Conservation (phyloP, 1,284 basidiomycete species). For the Heterobasidion annosum region DNA sequence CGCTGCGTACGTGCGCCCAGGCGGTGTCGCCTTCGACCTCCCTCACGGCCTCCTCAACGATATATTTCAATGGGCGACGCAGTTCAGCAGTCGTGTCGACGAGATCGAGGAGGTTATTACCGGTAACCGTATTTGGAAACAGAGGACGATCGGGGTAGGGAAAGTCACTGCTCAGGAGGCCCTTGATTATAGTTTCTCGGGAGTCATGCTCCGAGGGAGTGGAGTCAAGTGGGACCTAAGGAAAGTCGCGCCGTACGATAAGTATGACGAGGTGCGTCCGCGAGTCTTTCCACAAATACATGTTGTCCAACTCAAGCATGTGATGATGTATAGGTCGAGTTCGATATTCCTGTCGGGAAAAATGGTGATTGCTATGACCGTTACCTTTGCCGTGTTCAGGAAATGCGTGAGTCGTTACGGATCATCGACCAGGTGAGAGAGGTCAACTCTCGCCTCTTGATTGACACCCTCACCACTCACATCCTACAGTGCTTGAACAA, state of each 20-base stretch:
- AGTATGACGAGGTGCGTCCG: slow-evolving; percentile 78
- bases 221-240: slow-evolving; percentile 95
- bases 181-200: slow-evolving; percentile 89
- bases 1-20: slow-evolving; percentile 96
- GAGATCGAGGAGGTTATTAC: slow-evolving; percentile 98
- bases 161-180: slow-evolving; percentile 90
- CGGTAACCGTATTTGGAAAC: slow-evolving; percentile 97
- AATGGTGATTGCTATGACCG: slow-evolving; percentile 97
- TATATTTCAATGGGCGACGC: slow-evolving; percentile 97
- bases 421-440: slow-evolving; percentile 73
- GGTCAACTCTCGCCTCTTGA: not conserved
- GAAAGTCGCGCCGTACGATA: slow-evolving; percentile 92
- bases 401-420: slow-evolving; percentile 90
- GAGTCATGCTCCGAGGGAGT: slow-evolving; percentile 94
- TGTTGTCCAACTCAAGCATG: not conserved
- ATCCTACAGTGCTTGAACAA: slow-evolving; percentile 81
- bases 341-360: slow-evolving; percentile 93
- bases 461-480: not conserved
- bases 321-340: slow-evolving; percentile 63
- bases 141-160: slow-evolving; percentile 88
- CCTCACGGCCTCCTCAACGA: slow-evolving; percentile 96
- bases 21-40: slow-evolving; percentile 96
- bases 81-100: slow-evolving; percentile 86
- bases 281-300: not conserved
- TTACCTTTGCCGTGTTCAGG: slow-evolving; percentile 95